A percentile compares a stretch with the other conserved stretches of the same genome.
These are phyloP conservation scores for Kurtzmaniella quercitrusa DNA, from an alignment of 1,139 yeast genomes.

Conservation along the genomic window DNA sequence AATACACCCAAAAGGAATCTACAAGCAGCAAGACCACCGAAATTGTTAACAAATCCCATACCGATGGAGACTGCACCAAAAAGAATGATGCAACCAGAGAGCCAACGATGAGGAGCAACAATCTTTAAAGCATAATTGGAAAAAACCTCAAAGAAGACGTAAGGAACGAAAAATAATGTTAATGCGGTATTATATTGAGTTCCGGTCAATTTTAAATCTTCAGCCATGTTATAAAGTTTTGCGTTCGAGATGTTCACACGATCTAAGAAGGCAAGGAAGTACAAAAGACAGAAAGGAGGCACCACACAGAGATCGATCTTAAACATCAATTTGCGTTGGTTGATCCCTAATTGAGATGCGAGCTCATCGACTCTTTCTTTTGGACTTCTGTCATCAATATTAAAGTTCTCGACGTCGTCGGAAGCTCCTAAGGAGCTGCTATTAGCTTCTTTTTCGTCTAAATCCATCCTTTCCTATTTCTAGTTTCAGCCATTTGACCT, in stretches of 20 bases:
- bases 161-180: constrained; percentile 71
- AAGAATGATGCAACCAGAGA: constrained; percentile 48
- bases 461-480: too few species aligned
- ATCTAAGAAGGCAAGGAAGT: constrained; percentile 66
- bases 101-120: constrained; percentile 63
- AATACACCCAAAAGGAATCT: constrained; percentile 61
- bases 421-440: not conserved
- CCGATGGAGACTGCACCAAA: constrained; percentile 65
- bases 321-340: constrained; percentile 50
- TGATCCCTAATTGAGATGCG: constrained; percentile 29
- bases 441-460: not conserved
- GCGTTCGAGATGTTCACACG: constrained; percentile 76
- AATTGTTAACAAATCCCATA: constrained; percentile 59
- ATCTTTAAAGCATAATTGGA: constrained; percentile 60
- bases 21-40: constrained; percentile 55
- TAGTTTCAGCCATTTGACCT: not conserved
- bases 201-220: constrained; percentile 48
- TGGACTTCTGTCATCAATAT: constrained; percentile 3
- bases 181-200: constrained; percentile 60
- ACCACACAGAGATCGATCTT: constrained; percentile 63
- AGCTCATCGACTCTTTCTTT: constrained; percentile 23
- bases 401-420: constrained; percentile 1
- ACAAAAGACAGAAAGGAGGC: constrained; percentile 66
- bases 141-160: constrained; percentile 61
- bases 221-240: constrained; percentile 57